phyloP scores from a whole-genome alignment of 352 stramenopile species.

The Phytophthora megakarya region DNA sequence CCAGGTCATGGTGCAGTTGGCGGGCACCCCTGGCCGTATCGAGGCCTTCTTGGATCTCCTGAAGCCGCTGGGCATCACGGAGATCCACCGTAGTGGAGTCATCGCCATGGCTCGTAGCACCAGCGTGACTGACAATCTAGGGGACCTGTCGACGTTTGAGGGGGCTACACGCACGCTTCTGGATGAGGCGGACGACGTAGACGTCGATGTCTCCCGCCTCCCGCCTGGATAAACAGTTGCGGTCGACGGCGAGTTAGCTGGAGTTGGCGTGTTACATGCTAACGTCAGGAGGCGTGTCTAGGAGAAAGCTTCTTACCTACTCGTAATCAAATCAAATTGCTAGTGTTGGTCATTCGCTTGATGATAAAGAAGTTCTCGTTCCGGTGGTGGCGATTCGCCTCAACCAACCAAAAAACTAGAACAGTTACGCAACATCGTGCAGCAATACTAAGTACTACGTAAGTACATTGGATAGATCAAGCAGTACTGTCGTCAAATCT shows the following conservation, averaged over 20 bases:
- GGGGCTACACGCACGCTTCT: constrained; percentile 75
- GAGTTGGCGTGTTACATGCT: constrained; percentile 1
- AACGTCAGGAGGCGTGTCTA: neutral
- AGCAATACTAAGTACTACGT: too few species aligned
- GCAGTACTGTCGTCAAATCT: too few species aligned
- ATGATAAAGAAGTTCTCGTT: neutral
- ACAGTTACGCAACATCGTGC: too few species aligned
- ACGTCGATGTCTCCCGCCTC: constrained; percentile 69
- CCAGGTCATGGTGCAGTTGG: constrained; percentile 86
- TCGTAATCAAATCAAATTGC: constrained; percentile 26
- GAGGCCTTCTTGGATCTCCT: constrained; percentile 84
- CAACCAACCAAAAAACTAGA: too few species aligned
- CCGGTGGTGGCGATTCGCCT: constrained; percentile 2
- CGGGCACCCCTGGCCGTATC: constrained; percentile 75
- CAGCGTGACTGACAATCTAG: constrained; percentile 66
- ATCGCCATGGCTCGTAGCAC: constrained; percentile 84
- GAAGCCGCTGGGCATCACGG: constrained; percentile 81
- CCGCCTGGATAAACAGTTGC: constrained; percentile 66
- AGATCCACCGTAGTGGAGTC: constrained; percentile 85
- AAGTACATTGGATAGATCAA: too few species aligned
- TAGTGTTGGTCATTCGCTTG: neutral
- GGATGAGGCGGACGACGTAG: constrained; percentile 64
- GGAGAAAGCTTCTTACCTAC: constrained; percentile 1
- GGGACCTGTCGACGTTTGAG: constrained; percentile 68
- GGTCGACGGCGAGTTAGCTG: constrained; percentile 8